Evolutionary conservation across 192 early-diverging fungal genomes (phyloP), one percentile per base, ranked within the genome.

Genomic region (Podila horticola): DNA sequence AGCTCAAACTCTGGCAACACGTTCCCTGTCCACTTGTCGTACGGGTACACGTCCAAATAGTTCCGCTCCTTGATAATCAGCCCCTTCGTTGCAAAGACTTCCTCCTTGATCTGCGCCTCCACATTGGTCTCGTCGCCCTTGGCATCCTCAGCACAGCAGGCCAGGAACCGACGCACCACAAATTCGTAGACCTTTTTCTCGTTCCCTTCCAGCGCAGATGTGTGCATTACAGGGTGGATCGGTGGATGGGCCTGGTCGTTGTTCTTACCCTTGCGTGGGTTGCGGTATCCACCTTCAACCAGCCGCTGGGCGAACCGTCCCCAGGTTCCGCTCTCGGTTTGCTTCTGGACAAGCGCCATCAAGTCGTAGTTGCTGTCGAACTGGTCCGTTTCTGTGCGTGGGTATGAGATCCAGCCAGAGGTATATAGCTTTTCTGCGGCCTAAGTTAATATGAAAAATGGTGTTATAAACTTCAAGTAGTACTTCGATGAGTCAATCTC

Each of bases 191-290:
- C 86, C 8, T 86, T 76, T 64, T 88, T 84, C 9, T 93, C 90
- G 38, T 95, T 90, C 12, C 93, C 94, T 5, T 67, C 70, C 31
- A 81, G 51, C 20, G 55, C 72, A 20, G 64, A 67, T 5, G 74
- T 72, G 22, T 75, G 82, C 26, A 81, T 87, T 0, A 92, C 93
- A 2, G 98, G 97, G 77, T 99, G 97, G 73, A 99, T 99, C 12
- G 98, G 98, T 22, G 97, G 98, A 92, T 99, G 98, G 1, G 98
- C 97, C 72, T 97, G 91, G 76, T 99, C 98, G 75, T 98, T 96
- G 70, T 94, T 90, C 30, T 88, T 88, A 5, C 98, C 98, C 41
- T 83, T 88, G 51, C 96, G 89, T 13, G 98, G 97, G 49, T 81
- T 79, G 58, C 71, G 62, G 74, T 96, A 97, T 31, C 84, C 89